Conservation (phyloP, 805 yeast species). For the Lachancea lanzarotensis region DNA sequence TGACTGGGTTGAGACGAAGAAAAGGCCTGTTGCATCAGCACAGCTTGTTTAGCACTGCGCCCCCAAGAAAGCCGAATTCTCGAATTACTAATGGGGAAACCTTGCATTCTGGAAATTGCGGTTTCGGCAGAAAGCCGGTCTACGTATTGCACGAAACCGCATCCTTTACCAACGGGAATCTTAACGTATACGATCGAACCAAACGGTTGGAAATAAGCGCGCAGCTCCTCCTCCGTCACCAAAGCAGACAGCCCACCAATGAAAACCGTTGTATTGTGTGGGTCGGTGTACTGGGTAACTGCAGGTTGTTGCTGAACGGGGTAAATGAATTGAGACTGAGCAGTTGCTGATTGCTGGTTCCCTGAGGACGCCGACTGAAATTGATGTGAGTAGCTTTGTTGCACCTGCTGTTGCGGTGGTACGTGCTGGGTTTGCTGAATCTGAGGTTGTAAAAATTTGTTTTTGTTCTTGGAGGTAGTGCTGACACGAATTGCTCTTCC, state of each 20-base stretch:
- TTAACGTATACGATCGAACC: constrained; percentile 74
- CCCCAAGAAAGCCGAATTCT: constrained; percentile 88
- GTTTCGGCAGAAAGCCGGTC: constrained; percentile 76
- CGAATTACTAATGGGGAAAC: constrained; percentile 78
- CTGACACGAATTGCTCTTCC: constrained; percentile 75
- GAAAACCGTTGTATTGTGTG: constrained; percentile 69
- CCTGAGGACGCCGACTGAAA: neutral
- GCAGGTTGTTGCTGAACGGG: constrained; percentile 46
- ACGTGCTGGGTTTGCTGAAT: constrained; percentile 12
- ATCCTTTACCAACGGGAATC: constrained; percentile 66
- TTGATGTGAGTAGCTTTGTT: neutral
- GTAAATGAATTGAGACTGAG: constrained; percentile 18
- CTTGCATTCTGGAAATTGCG: constrained; percentile 84
- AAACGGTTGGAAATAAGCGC: constrained; percentile 54
- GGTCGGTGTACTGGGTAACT: constrained; percentile 65
- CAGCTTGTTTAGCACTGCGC: constrained; percentile 38
- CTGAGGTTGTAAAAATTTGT: constrained; percentile 12
- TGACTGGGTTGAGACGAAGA: constrained; percentile 21
- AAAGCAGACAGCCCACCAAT: constrained; percentile 57
- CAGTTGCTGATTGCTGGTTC: neutral
- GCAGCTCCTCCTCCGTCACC: constrained; percentile 57
- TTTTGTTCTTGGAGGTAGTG: constrained; percentile 49
- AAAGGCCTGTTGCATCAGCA: constrained; percentile 15
- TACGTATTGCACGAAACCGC: constrained; percentile 83
- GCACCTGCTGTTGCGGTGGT: constrained; percentile 11